Base-by-base conservation (phyloP, 208 protist species). In the Naegleria gruberi region DNA sequence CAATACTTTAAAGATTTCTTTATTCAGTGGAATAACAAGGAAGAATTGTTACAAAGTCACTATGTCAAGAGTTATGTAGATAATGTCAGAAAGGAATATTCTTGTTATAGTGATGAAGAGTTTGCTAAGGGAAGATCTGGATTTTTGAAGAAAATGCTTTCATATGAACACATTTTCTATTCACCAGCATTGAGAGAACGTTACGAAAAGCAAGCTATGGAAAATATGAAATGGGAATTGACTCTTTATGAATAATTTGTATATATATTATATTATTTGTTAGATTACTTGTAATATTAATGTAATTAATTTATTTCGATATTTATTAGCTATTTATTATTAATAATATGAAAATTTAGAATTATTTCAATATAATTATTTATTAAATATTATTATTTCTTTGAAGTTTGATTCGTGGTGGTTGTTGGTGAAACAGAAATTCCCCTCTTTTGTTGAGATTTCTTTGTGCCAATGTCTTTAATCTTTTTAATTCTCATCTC, bases 401-500 rank as follows among this genome's bases (percentile, higher is more conserved):
- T n/a, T n/a, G n/a, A n/a, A n/a, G n/a, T n/a, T n/a, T n/a, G n/a
- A n/a, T n/a, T n/a, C n/a, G n/a, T n/a, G n/a, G n/a, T n/a, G n/a
- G n/a, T n/a, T n/a, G n/a, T n/a, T n/a, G n/a, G n/a, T n/a, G n/a
- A n/a, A n/a, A n/a, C n/a, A n/a, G n/a, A n/a, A n/a, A n/a, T n/a
- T n/a, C n/a, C n/a, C n/a, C n/a, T n/a, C n/a, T n/a, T n/a, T n/a
- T n/a, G n/a, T n/a, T n/a, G n/a, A n/a, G n/a, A n/a, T n/a, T n/a
- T n/a, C n/a, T n/a, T n/a, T n/a, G n/a, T n/a, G n/a, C n/a, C n/a
- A n/a, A n/a, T n/a, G n/a, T 65, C 51, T 3, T 65, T 10, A 65
- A 65, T 65, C 51, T 65, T 65, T 65, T 65, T 65, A 65, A 77
- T 77, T 77, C 34, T 77, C 65, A 77, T 77, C 34, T 77, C 65